A percentile compares a stretch with the other conserved stretches of the same genome.
These are phyloP conservation scores for Papiliotrema fonsecae DNA, from an alignment of 1,284 basidiomycete genomes.

Conservation along the genomic window DNA sequence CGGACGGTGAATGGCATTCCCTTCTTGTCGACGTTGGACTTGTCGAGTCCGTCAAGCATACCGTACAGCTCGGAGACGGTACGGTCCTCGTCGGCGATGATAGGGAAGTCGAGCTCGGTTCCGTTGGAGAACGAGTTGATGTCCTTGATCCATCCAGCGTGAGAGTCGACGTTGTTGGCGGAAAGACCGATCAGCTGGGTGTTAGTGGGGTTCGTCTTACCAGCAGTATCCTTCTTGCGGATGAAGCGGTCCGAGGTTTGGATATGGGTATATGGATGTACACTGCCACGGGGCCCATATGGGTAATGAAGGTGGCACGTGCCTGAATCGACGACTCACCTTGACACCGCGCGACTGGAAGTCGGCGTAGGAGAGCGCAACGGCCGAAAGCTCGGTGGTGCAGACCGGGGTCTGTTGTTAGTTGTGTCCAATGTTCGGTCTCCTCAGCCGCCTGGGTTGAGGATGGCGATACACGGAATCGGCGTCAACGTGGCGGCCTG, in stretches of 20 bases:
- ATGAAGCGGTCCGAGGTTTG: too few species aligned
- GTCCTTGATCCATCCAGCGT: constrained; percentile 87
- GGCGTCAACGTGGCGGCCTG: too few species aligned
- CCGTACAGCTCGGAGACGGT: constrained; percentile 64
- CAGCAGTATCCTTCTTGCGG: not conserved
- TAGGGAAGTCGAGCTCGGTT: constrained; percentile 78
- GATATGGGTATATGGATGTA: too few species aligned
- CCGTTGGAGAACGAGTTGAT: constrained; percentile 70
- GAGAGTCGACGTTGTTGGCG: constrained; percentile 81
- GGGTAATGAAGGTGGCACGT: not conserved
- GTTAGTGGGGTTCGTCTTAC: not conserved
- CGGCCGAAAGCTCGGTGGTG: constrained; percentile 92
- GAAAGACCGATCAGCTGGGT: constrained; percentile 58
- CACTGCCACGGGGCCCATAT: not conserved
- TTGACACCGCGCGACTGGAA: constrained; percentile 87
- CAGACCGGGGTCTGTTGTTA: constrained; percentile 13
- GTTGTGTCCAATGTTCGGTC: constrained; percentile 44
- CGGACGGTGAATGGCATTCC: constrained; percentile 67
- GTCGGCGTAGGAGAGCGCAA: constrained; percentile 77
- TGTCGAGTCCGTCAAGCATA: constrained; percentile 88
- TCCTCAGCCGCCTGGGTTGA: too few species aligned
- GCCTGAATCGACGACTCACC: constrained; percentile 38
- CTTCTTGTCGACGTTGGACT: constrained; percentile 87
- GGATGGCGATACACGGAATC: too few species aligned
- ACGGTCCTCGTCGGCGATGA: constrained; percentile 89